Percentiles rank a stretch among this genome's conserved stretches.
These are phyloP conservation scores for Posidonia australis DNA, from an alignment of 106 monocot genomes.

Conservation along the genomic window DNA sequence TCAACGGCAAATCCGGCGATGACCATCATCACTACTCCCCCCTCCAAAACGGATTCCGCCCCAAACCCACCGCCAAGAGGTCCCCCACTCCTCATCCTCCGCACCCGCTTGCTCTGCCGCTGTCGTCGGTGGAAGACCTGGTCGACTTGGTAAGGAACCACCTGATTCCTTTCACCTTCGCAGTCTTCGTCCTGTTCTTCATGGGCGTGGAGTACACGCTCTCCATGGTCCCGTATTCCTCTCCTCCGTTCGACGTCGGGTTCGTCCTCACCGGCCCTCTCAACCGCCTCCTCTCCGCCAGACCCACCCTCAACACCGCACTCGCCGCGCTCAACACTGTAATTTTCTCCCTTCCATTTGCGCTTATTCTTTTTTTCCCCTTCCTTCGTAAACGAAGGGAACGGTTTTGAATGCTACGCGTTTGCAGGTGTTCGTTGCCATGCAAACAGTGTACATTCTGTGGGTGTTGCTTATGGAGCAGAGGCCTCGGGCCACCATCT, in stretches of 20 bases:
- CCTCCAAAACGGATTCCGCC: too few species aligned
- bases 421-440: conserved; percentile 59
- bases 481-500: conserved; percentile 50
- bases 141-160: conserved; percentile 13
- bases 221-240: conserved; percentile 48
- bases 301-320: conserved; percentile 55
- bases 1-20: too few species aligned
- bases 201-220: conserved; percentile 92
- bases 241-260: conserved; percentile 68
- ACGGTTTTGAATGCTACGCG: not conserved
- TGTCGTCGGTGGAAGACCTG: conserved; percentile 5
- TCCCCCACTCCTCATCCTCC: too few species aligned
- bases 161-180: conserved; percentile 33
- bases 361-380: not conserved
- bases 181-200: conserved; percentile 51
- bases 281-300: conserved; percentile 26
- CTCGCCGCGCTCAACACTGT: conserved; percentile 89
- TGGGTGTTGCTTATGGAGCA: conserved; percentile 59
- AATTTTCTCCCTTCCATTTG: not conserved
- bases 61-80: too few species aligned
- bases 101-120: too few species aligned
- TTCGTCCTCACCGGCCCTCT: conserved; percentile 46
- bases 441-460: conserved; percentile 74
- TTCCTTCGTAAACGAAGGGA: not conserved
- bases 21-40: too few species aligned